A percentile compares a stretch with the other conserved stretches of the same genome.
Evolutionary conservation across 1,284 basidiomycete genomes (phyloP).

Genomic region (Entoloma clypeatum): DNA sequence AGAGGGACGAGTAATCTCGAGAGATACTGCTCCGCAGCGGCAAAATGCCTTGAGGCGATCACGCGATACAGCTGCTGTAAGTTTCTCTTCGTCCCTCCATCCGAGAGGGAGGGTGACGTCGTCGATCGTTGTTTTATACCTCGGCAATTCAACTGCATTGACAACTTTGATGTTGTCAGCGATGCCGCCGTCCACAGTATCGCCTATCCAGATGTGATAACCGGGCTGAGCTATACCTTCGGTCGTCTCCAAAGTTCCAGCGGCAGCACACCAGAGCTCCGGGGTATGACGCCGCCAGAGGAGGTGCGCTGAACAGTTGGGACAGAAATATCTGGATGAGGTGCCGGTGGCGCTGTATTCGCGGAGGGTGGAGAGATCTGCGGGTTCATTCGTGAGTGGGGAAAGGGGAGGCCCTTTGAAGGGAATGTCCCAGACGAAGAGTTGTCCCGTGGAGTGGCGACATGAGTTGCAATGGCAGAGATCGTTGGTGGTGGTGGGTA

Average conservation of each 20-base stretch:
- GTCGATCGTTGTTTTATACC: conserved; percentile 4
- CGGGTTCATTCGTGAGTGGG: conserved; percentile 13
- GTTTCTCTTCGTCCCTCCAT: conserved; percentile 17
- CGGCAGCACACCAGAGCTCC: conserved; percentile 18
- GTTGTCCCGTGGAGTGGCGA: conserved; percentile 23
- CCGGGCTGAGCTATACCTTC: conserved; percentile 19
- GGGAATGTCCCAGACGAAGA: conserved; percentile 12
- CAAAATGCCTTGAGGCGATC: conserved; percentile 25
- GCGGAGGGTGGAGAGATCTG: conserved; percentile 18
- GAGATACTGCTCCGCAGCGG: conserved; percentile 26
- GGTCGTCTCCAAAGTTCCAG: conserved; percentile 20
- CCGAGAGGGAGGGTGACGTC: conserved; percentile 20
- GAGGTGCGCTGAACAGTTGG: conserved; percentile 23
- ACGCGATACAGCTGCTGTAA: conserved; percentile 1
- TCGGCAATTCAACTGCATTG: conserved; percentile 16
- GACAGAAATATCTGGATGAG: conserved; percentile 23
- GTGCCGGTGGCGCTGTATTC: conserved; percentile 16
- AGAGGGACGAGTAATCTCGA: conserved; percentile 29
- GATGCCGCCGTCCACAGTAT: conserved; percentile 26
- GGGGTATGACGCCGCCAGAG: conserved; percentile 15
- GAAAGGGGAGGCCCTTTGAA: conserved; percentile 19
- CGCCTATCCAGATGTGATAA: conserved; percentile 22
- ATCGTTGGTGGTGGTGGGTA: conserved; percentile 19
- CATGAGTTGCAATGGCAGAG: conserved; percentile 26
- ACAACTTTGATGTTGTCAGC: conserved; percentile 17